A percentile compares a stretch with the other conserved stretches of the same genome.
These are phyloP conservation scores for Astragalus glycyphyllos DNA, from an alignment of 306 rosid species.

Conservation along the genomic window DNA sequence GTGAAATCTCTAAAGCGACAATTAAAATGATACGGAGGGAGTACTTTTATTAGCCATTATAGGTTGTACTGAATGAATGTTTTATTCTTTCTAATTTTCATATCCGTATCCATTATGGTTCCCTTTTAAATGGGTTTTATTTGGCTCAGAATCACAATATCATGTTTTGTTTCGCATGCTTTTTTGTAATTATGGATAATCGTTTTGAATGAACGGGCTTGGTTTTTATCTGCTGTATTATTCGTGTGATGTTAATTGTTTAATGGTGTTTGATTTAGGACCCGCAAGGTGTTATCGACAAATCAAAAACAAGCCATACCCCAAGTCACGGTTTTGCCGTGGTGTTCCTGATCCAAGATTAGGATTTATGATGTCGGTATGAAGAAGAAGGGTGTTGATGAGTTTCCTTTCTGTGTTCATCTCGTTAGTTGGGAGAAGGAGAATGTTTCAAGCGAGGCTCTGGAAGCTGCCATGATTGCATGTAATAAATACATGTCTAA, in stretches of 20 bases:
- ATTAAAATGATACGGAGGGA: no score
- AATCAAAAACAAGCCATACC: conserved; percentile 6
- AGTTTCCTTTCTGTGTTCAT: conserved; percentile 14
- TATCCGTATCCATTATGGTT: neutral
- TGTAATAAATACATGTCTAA: conserved; percentile 2
- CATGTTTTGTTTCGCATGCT: neutral
- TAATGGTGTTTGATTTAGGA: neutral
- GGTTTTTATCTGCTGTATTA: neutral
- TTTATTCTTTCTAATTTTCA: neutral
- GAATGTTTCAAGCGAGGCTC: conserved; percentile 10
- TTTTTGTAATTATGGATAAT: neutral
- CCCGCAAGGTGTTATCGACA: conserved; percentile 8
- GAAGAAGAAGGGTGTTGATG: neutral
- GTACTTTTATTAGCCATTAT: no score
- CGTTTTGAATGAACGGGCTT: neutral
- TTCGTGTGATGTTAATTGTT: neutral
- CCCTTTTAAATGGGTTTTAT: neutral
- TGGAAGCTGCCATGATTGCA: conserved; percentile 7
- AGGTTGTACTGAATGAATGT: neutral
- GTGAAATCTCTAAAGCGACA: no score
- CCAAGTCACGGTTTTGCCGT: conserved; percentile 14
- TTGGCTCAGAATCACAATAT: neutral
- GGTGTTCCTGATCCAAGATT: conserved; percentile 10
- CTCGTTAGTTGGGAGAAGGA: conserved; percentile 14
- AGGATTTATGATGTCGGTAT: neutral